Conservation (phyloP, 495 filamentous ascomycete genomes). For the Neurospora sp. region DNA sequence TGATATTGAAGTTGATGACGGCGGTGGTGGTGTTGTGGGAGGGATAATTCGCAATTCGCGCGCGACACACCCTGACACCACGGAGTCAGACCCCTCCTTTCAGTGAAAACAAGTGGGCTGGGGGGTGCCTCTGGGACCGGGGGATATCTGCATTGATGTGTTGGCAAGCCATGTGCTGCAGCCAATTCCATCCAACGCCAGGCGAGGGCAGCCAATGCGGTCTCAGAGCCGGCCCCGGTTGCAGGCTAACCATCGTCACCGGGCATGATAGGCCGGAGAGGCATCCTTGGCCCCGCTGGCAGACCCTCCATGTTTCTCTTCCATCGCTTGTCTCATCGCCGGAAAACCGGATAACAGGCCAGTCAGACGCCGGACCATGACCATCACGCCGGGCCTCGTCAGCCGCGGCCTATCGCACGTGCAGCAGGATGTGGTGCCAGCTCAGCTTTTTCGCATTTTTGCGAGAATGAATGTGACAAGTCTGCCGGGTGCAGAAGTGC, state of each 20-base stretch:
- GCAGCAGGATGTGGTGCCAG: constrained; percentile 19
- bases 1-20: background rate
- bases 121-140: background rate
- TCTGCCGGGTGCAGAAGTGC: constrained; percentile 1
- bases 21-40: background rate
- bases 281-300: constrained; percentile 16
- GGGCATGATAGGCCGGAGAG: constrained; percentile 23
- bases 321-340: background rate
- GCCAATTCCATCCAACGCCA: constrained; percentile 17
- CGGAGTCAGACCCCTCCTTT: background rate
- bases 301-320: constrained; percentile 1
- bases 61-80: background rate
- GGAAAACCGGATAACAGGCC: constrained; percentile 16
- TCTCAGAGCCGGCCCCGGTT: constrained; percentile 4
- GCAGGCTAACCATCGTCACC: constrained; percentile 16
- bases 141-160: constrained; percentile 26
- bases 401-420: constrained; percentile 18
- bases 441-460: constrained; percentile 14
- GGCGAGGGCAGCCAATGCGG: background rate
- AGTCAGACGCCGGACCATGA: constrained; percentile 11
- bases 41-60: background rate
- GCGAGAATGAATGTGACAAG: constrained; percentile 21
- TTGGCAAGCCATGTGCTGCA: constrained; percentile 24
- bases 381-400: background rate
- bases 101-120: constrained; percentile 14